phyloP scores from a whole-genome alignment of 208 protist species.

The Acanthamoeba sp. region DNA sequence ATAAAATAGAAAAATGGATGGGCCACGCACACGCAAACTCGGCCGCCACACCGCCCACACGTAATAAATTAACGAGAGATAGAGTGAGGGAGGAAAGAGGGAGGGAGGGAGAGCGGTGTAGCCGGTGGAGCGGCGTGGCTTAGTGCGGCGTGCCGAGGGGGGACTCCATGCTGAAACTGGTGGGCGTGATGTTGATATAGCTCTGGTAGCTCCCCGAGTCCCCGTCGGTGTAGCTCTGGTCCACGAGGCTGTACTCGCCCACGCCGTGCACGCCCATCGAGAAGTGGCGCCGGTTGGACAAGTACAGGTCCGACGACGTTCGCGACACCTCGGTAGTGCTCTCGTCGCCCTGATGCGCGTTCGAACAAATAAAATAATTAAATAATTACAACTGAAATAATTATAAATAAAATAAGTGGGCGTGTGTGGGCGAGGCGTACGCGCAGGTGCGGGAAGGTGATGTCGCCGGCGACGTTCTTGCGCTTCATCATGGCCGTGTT shows the following conservation, averaged over 20 bases:
- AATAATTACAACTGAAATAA: too few species aligned
- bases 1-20: too few species aligned
- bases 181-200: slow-evolving; percentile 33
- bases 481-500: slow-evolving; percentile 51
- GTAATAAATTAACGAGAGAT: too few species aligned
- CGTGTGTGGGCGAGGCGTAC: not conserved
- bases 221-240: slow-evolving; percentile 24
- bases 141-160: slow-evolving; percentile 15
- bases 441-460: not conserved
- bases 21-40: too few species aligned
- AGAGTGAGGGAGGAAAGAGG: too few species aligned
- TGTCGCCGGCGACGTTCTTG: not conserved
- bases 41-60: too few species aligned
- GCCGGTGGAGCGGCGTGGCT: not conserved
- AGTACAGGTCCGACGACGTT: not conserved
- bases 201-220: slow-evolving; percentile 51
- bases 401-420: too few species aligned
- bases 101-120: too few species aligned
- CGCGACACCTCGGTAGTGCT: not conserved
- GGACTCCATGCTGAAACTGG: not conserved
- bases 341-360: not conserved
- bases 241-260: slow-evolving; percentile 38
- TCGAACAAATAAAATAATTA: not conserved
- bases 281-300: not conserved
- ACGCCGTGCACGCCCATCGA: not conserved